Evolutionary conservation across 1,284 basidiomycete species (phyloP), one percentile per base, ranked within the genome.

Genomic region (Ceratobasidium sp.): DNA sequence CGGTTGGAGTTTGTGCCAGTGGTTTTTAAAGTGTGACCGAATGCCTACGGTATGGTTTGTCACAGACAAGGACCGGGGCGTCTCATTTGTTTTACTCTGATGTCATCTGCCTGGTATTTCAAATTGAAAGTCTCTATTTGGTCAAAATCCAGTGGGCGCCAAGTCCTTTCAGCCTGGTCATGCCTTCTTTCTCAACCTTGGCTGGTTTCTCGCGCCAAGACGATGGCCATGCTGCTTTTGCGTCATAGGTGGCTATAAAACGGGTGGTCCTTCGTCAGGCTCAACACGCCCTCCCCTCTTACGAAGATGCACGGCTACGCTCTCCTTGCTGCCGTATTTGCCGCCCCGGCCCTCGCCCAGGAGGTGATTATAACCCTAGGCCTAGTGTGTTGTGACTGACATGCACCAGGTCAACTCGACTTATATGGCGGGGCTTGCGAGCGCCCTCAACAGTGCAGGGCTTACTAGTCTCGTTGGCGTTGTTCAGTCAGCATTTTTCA

Each of bases 401-500:
- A 36, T 41, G 16, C 32, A 39, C 23, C n/a, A 59, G 57, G 76
- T 80, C 73, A 80, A 83, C 67, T 14, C 50, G 16, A 80, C 77
- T 18, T 78, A 78, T 73, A 74, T 84, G n/a, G 74, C 73, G 2
- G 79, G 80, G 5, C 77, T 86, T 46, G 21, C 80, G 8, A 76
- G 79, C 36, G 76, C 79, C 30, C 79, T 84, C 61, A 78, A 80
- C 34, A 69, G 73, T 23, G 75, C 78, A 36, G 82, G 83, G 50
- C 80, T 86, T 69, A 84, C 82, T 36, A 78, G 77, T 18, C 78
- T 88, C 45, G 80, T 81, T 26, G 73, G 72, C 21, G 76, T 80
- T 32, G 80, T 82, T 0, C 61, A 76, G 5, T 76, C 76, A 39
- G 76, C 86, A 75, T n/a, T n/a, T n/a, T n/a, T n/a, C n/a, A 87